Evolutionary conservation across 768 basidiomycete genomes (phyloP), one percentile per base, ranked within the genome.

Genomic region (Melanogaster broomeanus): DNA sequence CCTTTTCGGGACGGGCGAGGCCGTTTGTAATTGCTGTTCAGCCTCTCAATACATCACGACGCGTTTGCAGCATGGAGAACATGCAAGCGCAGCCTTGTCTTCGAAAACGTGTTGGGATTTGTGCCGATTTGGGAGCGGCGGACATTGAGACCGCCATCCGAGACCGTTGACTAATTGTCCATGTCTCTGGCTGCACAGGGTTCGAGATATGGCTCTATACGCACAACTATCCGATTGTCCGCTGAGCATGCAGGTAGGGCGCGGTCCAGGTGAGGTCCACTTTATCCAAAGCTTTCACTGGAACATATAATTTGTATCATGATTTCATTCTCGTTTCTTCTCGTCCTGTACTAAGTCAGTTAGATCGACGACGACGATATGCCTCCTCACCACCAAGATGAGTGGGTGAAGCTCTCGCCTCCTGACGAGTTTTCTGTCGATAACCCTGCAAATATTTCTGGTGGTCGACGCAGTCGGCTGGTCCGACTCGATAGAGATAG

Each of bases 401-500:
- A 52, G 28, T 66, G 65, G 65, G 61, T 68, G 30, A 62, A 67
- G 34, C 48, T 68, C 2, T n/a, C 28, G 4, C 61, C 59, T 22
- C 63, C 65, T 13, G 71, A 72, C 44, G 68, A 69, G 35, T 70
- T 68, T 46, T 71, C 61, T 28, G 54, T 78, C 49, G 70, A 74
- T 47, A 75, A 79, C 56, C 75, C 75, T 13, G 72, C 71, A 58
- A 71, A 78, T 48, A 53, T 58, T 25, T 30, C 51, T 30, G 65
- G 67, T 51, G 70, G 72, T 40, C 71, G 70, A 59, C 71, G 70
- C 56, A 77, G 68, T 55, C 72, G 80, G 53, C 61, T 84, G 48
- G 65, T 72, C 28, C 61, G 64, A 35, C 61, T 84, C n/a, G 60
- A 68, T 16, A 67, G 53, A 11, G 62, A 67, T 3, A 65, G 73